These are phyloP conservation scores for Yarrowia yakushimensis DNA, from an alignment of 805 yeast genomes.

Conservation along the genomic window DNA sequence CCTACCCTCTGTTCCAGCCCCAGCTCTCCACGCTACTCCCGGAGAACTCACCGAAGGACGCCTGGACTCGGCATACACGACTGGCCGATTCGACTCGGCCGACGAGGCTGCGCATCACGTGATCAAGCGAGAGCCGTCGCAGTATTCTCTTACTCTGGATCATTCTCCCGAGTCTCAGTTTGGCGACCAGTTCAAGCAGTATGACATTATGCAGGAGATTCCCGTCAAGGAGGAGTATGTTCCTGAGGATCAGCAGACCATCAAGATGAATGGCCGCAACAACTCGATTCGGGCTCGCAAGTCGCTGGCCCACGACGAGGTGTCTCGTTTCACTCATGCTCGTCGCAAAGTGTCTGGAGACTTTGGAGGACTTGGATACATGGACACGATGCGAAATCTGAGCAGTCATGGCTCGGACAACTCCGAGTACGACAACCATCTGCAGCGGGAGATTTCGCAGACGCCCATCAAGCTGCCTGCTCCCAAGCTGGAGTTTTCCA, in stretches of 20 bases:
- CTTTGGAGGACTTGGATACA: constrained; percentile 8
- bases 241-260: constrained; percentile 20
- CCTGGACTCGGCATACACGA: background rate
- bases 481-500: constrained; percentile 22
- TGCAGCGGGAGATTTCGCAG: constrained; percentile 26
- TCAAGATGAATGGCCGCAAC: constrained; percentile 16
- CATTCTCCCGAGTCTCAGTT: background rate
- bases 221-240: constrained; percentile 20
- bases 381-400: constrained; percentile 14
- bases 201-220: constrained; percentile 5
- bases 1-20: background rate
- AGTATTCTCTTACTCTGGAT: background rate
- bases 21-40: background rate
- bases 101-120: background rate
- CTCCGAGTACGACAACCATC: constrained; percentile 26
- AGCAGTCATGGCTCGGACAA: background rate
- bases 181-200: constrained; percentile 18
- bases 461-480: constrained; percentile 29
- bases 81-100: constrained; percentile 12
- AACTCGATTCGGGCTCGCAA: constrained; percentile 6
- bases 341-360: constrained; percentile 12
- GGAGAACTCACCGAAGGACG: background rate
- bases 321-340: constrained; percentile 15
- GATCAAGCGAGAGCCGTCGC: background rate
- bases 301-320: constrained; percentile 2